These are phyloP conservation scores for Ophiostoma sp. DNA, from an alignment of 2,329 filamentous ascomycete genomes.

Conservation along the genomic window DNA sequence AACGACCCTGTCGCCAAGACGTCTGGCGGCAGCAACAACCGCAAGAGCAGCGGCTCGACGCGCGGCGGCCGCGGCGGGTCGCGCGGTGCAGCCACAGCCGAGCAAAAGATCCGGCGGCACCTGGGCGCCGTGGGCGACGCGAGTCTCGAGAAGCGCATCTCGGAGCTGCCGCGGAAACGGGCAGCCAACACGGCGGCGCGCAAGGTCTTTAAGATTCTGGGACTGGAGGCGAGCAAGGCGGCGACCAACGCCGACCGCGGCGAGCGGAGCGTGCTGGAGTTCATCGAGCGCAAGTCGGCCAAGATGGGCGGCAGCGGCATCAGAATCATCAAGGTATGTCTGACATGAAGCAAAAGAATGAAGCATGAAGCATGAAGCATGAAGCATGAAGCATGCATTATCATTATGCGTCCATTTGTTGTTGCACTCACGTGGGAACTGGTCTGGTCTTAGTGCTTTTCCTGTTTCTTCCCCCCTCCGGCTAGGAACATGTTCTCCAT, in stretches of 20 bases:
- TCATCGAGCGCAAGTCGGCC: conserved; percentile 65
- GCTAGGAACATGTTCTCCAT: no score
- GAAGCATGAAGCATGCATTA: no score
- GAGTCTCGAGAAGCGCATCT: conserved; percentile 28
- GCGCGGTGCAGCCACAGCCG: conserved; percentile 11
- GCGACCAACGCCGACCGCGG: conserved; percentile 61
- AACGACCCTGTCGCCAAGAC: conserved; percentile 23
- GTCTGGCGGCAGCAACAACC: conserved; percentile 12
- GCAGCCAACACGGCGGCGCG: conserved; percentile 29
- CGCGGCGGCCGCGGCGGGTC: conserved; percentile 21
- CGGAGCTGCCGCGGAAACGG: conserved; percentile 26
- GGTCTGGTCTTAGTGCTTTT: no score
- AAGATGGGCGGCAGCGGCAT: conserved; percentile 49
- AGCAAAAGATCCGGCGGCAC: conserved; percentile 30
- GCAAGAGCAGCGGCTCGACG: conserved; percentile 13
- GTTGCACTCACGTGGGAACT: no score
- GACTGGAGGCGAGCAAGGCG: conserved; percentile 64
- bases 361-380: no score
- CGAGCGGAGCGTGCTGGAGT: conserved; percentile 57
- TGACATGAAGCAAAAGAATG: no score
- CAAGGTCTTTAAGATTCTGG: conserved; percentile 48
- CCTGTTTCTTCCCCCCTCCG: no score
- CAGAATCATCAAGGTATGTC: conserved; percentile 55
- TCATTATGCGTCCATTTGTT: no score
- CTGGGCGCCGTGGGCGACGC: conserved; percentile 31